phyloP scores from a whole-genome alignment of 257 asterid species.

The Fraxinus excelsior region DNA sequence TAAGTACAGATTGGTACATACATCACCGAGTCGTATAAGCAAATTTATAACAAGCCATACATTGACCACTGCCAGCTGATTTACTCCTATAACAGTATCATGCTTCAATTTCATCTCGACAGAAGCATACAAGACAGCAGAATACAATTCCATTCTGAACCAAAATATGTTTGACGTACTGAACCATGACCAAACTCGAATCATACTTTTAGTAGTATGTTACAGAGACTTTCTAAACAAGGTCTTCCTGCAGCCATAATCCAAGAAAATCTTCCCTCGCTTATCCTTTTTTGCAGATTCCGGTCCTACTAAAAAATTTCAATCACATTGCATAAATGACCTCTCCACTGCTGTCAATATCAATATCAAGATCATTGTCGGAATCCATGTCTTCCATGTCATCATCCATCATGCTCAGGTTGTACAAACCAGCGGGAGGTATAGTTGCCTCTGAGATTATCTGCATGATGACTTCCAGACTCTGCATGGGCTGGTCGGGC shows the following conservation, averaged over 20 bases:
- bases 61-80: background rate
- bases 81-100: slow-evolving; percentile 6
- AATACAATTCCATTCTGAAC: background rate
- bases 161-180: background rate
- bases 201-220: background rate
- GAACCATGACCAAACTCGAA: background rate
- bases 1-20: background rate
- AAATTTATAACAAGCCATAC: slow-evolving; percentile 2
- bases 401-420: slow-evolving; percentile 80
- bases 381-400: slow-evolving; percentile 89
- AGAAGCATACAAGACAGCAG: background rate
- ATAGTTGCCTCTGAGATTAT: slow-evolving; percentile 89
- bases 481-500: slow-evolving; percentile 93
- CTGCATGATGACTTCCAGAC: slow-evolving; percentile 82
- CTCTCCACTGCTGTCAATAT: slow-evolving; percentile 97
- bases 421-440: slow-evolving; percentile 73
- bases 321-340: slow-evolving; percentile 77
- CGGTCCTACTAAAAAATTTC: background rate
- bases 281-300: background rate
- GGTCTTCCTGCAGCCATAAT: slow-evolving; percentile 1
- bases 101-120: background rate
- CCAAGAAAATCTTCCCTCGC: background rate
- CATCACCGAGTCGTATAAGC: background rate
- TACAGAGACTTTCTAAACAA: background rate
- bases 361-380: slow-evolving; percentile 85